Evolutionary conservation across 176 grass and related monocot genomes (phyloP).

Genomic region (Aechmea fasciata): DNA sequence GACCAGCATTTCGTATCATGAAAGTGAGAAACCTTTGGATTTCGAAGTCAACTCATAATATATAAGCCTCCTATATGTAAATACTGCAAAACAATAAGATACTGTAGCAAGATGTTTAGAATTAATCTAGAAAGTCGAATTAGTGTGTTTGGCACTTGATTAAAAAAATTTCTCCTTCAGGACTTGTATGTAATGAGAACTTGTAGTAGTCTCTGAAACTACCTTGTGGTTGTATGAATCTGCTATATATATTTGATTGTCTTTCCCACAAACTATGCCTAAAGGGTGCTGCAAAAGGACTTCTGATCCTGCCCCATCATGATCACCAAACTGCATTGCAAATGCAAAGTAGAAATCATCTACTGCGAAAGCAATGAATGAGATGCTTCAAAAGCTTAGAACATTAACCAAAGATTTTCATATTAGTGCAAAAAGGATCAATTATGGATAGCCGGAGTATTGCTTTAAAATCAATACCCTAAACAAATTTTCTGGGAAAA

Average conservation of each 20-base stretch:
- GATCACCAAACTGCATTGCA: slow-evolving; percentile 71
- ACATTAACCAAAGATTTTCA: background rate
- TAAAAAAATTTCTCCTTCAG: too few relatives aligned
- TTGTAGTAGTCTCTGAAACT: background rate
- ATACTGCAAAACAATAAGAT: too few relatives aligned
- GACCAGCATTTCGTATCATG: background rate
- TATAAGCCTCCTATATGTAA: too few relatives aligned
- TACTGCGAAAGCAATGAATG: background rate
- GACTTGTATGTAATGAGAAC: too few relatives aligned
- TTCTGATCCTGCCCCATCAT: slow-evolving; percentile 72
- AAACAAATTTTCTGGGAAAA: slow-evolving; percentile 91
- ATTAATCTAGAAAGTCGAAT: too few relatives aligned
- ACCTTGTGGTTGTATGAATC: slow-evolving; percentile 99
- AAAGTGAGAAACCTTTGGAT: too few relatives aligned
- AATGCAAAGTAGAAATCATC: slow-evolving; percentile 14
- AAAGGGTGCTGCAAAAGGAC: slow-evolving; percentile 85
- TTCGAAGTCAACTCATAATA: too few relatives aligned
- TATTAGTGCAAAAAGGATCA: background rate
- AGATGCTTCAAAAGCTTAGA: background rate
- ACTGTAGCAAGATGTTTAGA: too few relatives aligned
- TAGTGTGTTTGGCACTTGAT: too few relatives aligned
- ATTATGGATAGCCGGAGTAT: background rate
- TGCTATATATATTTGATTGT: slow-evolving; percentile 82
- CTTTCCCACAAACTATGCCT: slow-evolving; percentile 58
- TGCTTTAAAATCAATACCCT: slow-evolving; percentile 43